Percentiles rank a stretch among this genome's conserved stretches.
Conservation (phyloP, 2,329 filamentous ascomycete genomes). For the Stemphylium lycopersici region DNA sequence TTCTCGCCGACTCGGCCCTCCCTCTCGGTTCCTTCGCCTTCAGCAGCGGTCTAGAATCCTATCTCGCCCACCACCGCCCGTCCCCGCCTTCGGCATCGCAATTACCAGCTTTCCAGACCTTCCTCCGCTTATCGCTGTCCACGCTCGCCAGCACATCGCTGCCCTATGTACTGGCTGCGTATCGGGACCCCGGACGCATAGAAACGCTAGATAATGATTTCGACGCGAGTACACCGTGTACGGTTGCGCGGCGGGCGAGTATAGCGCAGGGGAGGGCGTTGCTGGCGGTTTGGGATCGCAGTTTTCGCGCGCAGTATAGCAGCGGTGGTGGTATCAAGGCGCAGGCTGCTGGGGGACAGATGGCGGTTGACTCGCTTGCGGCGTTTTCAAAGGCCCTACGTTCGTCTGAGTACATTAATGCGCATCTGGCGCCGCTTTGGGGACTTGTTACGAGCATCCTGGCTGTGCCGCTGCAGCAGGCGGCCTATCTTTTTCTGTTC, state of each 20-base stretch:
- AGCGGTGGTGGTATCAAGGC: not conserved
- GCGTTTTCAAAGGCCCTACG: conserved; percentile 41
- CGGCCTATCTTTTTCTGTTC: conserved; percentile 77
- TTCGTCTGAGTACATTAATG: conserved; percentile 45
- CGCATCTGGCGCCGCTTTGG: conserved; percentile 74
- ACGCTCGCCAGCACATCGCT: conserved; percentile 75
- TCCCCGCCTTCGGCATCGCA: conserved; percentile 39
- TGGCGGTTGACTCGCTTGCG: conserved; percentile 32
- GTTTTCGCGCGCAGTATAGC: conserved; percentile 56
- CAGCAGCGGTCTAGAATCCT: conserved; percentile 81
- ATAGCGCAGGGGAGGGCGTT: conserved; percentile 77
- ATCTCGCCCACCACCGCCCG: conserved; percentile 69
- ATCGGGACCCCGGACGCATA: conserved; percentile 61
- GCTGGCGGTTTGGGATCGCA: conserved; percentile 76
- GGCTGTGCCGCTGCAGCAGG: conserved; percentile 64
- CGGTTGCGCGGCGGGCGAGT: conserved; percentile 77
- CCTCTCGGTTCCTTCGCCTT: conserved; percentile 88
- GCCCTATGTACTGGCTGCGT: conserved; percentile 74
- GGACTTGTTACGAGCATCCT: conserved; percentile 70
- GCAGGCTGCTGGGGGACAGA: not conserved
- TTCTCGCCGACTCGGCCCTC: conserved; percentile 81
- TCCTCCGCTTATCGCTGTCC: conserved; percentile 72
- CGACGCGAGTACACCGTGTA: conserved; percentile 77
- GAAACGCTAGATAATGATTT: conserved; percentile 72
- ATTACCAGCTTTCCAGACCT: conserved; percentile 62